Evolutionary conservation across 2,329 filamentous ascomycete species (phyloP).

Genomic region (Xylaria sp.): DNA sequence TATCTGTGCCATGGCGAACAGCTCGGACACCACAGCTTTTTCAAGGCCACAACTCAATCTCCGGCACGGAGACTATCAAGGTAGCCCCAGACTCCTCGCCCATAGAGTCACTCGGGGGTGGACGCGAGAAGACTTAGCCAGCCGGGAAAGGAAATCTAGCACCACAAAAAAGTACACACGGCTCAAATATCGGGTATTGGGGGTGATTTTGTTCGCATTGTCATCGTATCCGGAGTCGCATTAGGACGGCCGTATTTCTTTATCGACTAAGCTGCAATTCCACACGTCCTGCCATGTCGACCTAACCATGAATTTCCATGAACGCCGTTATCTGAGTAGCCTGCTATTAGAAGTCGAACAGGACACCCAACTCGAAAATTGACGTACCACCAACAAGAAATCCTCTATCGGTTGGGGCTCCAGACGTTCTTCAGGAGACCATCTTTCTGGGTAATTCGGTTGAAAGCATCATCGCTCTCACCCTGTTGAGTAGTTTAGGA

Average conservation of each 20-base stretch:
- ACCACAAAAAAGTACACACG: slow-evolving; percentile 23
- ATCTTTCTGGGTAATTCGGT: slow-evolving; percentile 94
- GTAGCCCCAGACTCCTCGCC: slow-evolving; percentile 67
- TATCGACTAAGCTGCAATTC: slow-evolving; percentile 49
- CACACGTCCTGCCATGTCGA: slow-evolving; percentile 47
- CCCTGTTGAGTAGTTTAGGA: slow-evolving; percentile 56
- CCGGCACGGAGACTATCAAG: slow-evolving; percentile 67
- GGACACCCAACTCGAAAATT: neutral
- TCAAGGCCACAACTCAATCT: slow-evolving; percentile 66
- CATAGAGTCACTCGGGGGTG: slow-evolving; percentile 54
- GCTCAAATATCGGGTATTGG: slow-evolving; percentile 32
- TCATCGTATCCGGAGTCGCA: slow-evolving; percentile 37
- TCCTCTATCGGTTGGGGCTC: slow-evolving; percentile 74
- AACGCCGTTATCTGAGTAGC: slow-evolving; percentile 44
- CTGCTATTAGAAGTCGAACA: slow-evolving; percentile 24
- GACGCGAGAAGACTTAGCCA: slow-evolving; percentile 66
- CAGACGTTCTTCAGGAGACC: slow-evolving; percentile 98
- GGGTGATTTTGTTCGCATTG: slow-evolving; percentile 44
- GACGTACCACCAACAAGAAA: slow-evolving; percentile 41
- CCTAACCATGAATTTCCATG: slow-evolving; percentile 44
- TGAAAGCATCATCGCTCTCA: slow-evolving; percentile 96
- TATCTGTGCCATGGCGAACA: slow-evolving; percentile 71
- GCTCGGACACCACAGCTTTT: slow-evolving; percentile 70
- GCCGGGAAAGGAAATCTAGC: slow-evolving; percentile 53
- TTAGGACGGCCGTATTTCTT: slow-evolving; percentile 40